Base-by-base conservation (phyloP, 176 grass and related monocot species). In the Otatea glauca region DNA sequence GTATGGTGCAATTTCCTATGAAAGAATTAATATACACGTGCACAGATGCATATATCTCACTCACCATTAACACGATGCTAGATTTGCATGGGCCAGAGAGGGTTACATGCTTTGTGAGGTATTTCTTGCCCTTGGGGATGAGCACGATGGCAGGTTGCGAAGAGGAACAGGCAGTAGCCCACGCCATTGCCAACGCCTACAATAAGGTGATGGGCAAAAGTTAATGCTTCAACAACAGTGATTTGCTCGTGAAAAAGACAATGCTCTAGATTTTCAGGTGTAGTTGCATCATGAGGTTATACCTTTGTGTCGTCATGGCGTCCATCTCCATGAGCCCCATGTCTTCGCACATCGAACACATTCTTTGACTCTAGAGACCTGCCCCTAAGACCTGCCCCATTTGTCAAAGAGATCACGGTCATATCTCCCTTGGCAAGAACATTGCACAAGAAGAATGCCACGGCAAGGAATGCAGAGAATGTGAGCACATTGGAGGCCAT, bases 51-150 rank as follows among this genome's bases (percentile, higher is more conserved):
- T 29, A 29, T 29, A 29, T 29, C 29, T 29, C 29, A 29, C 29
- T 86, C 61, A 97, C 94, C 84, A 79, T 88, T 42, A 93, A 43
- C 15, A 63, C 18, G 24, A 93, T 77, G 15, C 14, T 62, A 15
- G 94, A 93, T 54, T 70, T 81, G 80, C 91, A 97, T 75, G 91
- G 90, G 6, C 94, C 91, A 15, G 74, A 65, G 11, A 97, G 77
- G 18, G 75, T 84, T 4, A 92, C 80, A 24, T 83, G 94, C 59
- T 90, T 86, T 1, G 67, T 84, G 9, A 85, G 49, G 59, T 86
- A 88, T 39, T 27, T 89, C 72, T 88, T 93, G 9, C 62, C 83
- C 27, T 72, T 67, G 13, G 89, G 84, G 1, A 94, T 64, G 53
- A 90, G 39, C 68, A 97, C 15, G 78, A 44, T 45, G 9, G 79